These are phyloP conservation scores for Trichosporon inkin DNA, from an alignment of 1,284 basidiomycete genomes.

Conservation along the genomic window DNA sequence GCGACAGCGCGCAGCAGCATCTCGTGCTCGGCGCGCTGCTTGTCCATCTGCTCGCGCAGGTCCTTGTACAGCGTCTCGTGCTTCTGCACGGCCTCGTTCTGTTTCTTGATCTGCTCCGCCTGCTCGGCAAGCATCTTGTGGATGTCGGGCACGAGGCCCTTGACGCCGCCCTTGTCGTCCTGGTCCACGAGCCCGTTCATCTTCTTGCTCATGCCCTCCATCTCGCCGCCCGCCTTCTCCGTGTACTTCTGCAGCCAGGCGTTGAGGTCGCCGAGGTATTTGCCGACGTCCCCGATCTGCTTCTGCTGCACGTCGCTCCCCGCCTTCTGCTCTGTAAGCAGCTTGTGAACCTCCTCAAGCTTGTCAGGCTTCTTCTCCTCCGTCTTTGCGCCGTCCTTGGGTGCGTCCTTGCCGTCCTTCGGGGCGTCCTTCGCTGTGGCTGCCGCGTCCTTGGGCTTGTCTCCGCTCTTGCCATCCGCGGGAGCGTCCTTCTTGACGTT, in stretches of 20 bases:
- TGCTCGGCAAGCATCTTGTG: constrained; percentile 45
- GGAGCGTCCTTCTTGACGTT: background rate
- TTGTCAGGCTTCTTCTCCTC: constrained; percentile 2
- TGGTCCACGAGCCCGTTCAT: constrained; percentile 60
- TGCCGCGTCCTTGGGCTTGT: background rate
- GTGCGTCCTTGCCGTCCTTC: constrained; percentile 2
- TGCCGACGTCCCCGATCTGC: constrained; percentile 46
- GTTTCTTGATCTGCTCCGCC: constrained; percentile 26
- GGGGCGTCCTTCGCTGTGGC: background rate
- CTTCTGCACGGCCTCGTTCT: constrained; percentile 26
- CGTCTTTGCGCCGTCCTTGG: constrained; percentile 12
- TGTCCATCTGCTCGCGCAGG: constrained; percentile 56
- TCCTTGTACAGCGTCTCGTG: constrained; percentile 5
- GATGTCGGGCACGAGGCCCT: constrained; percentile 35
- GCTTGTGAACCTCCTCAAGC: constrained; percentile 4
- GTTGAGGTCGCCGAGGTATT: constrained; percentile 51
- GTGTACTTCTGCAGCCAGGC: constrained; percentile 75
- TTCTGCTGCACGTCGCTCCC: constrained; percentile 38
- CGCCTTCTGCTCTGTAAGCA: constrained; percentile 39
- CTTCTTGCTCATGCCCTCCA: constrained; percentile 60
- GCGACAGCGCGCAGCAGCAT: constrained; percentile 61
- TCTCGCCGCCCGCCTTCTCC: constrained; percentile 64
- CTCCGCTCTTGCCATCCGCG: background rate
- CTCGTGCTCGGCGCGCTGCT: constrained; percentile 67
- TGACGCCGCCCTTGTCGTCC: constrained; percentile 14